Base-by-base conservation (phyloP, 108 stramenopile species). In the Discostella stelligeroides region DNA sequence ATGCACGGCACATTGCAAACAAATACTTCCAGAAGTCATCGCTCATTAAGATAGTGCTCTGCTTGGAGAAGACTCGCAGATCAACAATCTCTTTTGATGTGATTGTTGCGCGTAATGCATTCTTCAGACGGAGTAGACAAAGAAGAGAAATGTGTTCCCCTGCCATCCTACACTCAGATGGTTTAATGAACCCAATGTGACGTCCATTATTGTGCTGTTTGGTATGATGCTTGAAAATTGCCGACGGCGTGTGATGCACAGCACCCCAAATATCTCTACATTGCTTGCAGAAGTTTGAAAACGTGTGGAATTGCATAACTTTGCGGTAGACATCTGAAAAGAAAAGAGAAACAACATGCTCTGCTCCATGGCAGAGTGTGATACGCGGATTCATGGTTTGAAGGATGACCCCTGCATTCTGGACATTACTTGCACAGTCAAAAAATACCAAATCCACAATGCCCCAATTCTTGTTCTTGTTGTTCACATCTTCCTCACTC, bases 361-460 rank as follows among this genome's bases (percentile, higher is more conserved):
- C 48, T 8, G 48, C 48, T 15, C 48, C 48, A n/a, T 49, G 48
- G 13, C 13, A 4, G n/a, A 18, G 13, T 18, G 48, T 49, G 15
- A 49, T 49, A 18, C 48, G 48, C 5, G 48, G 48, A 49, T 49
- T 8, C 13, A 5, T 49, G 8, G 18, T 42, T 42, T 7, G 10
- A 42, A 42, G 41, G 10, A 42, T 7, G 10, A 10, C 12, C 10
- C 41, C 41, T 42, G 41, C 54, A 27, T 29, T 29, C 54, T 14
- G 11, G 11, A 55, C 54, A 29, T 55, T 55, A 14, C 7, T 10
- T 29, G 60, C 60, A 0, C 60, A 37, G 12, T 62, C 60, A 62
- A 62, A 62, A 5, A 62, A 4, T 15, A 62, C 39, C 2, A 62
- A 11, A 62, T 62, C 60, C 24, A 55, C 54, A 27, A 55, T 4